phyloP scores from a whole-genome alignment of 139 green algal genomes.

The Volvox africanus region DNA sequence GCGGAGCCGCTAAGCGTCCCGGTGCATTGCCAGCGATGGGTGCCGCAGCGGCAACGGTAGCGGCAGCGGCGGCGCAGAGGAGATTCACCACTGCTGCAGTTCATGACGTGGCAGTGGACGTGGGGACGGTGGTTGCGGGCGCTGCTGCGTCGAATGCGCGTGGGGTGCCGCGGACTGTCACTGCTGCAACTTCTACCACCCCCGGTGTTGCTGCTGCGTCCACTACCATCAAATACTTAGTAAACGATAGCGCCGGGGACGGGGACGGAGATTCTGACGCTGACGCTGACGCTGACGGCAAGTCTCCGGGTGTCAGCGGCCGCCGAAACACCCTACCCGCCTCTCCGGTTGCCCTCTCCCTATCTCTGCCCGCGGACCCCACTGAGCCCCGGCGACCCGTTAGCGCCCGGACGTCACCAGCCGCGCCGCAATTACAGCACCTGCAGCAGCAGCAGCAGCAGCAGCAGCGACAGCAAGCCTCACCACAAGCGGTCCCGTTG shows the following conservation, averaged over 20 bases:
- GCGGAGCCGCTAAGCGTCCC: not conserved
- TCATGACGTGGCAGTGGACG: not conserved
- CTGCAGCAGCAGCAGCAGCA: not conserved
- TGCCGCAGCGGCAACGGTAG: not conserved
- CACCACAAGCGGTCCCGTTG: not conserved
- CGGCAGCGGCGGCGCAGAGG: not conserved
- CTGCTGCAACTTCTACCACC: not conserved
- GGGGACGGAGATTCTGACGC: not conserved
- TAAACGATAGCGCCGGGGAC: not conserved
- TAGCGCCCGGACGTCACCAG: too few species aligned
- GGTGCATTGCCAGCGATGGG: not conserved
- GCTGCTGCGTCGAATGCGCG: too few species aligned
- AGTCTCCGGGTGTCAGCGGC: slow-evolving; percentile 6
- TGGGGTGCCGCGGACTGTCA: too few species aligned
- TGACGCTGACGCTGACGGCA: not conserved
- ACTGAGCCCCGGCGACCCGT: too few species aligned
- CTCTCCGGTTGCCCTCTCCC: not conserved
- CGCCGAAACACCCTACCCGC: not conserved
- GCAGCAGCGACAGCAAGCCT: not conserved
- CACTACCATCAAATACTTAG: not conserved
- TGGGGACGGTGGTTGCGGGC: too few species aligned
- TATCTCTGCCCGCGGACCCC: not conserved
- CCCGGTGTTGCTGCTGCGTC: not conserved
- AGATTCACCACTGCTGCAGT: not conserved
- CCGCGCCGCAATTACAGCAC: not conserved